Conservation (phyloP, 345 rosid genomes). For the Populus deltoides region DNA sequence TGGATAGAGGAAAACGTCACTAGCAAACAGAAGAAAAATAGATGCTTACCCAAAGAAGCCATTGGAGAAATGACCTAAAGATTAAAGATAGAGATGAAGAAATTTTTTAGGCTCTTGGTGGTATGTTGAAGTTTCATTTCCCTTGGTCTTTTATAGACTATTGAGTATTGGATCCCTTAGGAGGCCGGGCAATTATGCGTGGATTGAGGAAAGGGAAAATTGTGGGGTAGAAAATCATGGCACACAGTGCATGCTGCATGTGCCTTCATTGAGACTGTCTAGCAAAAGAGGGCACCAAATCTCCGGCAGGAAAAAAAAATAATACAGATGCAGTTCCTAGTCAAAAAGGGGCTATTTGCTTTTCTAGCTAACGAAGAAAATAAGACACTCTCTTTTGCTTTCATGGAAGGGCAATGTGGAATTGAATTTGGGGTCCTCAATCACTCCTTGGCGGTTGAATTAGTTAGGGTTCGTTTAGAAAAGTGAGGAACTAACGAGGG, state of each 20-base stretch:
- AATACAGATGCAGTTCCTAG: neutral
- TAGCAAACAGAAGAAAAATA: conserved; percentile 22
- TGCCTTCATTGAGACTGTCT: conserved; percentile 28
- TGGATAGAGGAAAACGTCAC: conserved; percentile 31
- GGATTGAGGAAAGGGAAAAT: conserved; percentile 44
- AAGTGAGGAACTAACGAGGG: neutral
- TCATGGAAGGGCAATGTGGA: neutral
- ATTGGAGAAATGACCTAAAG: conserved; percentile 8
- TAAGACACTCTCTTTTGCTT: conserved; percentile 10
- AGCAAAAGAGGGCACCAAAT: conserved; percentile 13
- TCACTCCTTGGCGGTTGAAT: conserved; percentile 15
- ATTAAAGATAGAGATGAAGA: neutral
- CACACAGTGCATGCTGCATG: conserved; percentile 30
- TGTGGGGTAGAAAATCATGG: conserved; percentile 39
- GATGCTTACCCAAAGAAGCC: conserved; percentile 33
- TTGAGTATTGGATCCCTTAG: neutral
- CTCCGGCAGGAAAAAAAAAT: neutral
- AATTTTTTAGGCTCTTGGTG: neutral
- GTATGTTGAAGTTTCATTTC: neutral
- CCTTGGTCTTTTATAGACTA: neutral
- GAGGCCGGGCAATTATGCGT: conserved; percentile 42
- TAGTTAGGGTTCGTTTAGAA: conserved; percentile 21
- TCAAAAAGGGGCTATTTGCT: conserved; percentile 19
- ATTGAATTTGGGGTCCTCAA: neutral
- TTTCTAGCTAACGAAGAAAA: neutral